These are phyloP conservation scores for Prunus yedoensis DNA, from an alignment of 331 rosid species.

Conservation along the genomic window DNA sequence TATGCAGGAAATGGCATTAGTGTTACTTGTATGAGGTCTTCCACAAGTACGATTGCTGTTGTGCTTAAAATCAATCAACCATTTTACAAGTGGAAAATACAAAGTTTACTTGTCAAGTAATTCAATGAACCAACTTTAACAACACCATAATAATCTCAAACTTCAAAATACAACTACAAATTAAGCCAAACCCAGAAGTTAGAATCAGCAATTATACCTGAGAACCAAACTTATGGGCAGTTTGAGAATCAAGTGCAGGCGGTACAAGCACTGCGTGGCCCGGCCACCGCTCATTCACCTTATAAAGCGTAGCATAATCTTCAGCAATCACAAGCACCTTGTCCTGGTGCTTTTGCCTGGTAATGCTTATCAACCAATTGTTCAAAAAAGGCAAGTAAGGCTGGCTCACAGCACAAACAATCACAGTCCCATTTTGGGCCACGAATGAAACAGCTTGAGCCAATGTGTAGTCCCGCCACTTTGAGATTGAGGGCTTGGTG, in stretches of 20 bases:
- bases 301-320: constrained; percentile 79
- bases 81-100: too few relatives aligned
- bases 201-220: constrained; percentile 41
- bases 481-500: constrained; percentile 39
- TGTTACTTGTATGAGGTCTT: background rate
- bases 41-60: background rate
- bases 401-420: constrained; percentile 89
- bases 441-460: constrained; percentile 74
- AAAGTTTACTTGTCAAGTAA: background rate
- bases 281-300: constrained; percentile 89
- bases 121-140: background rate
- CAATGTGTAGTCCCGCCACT: constrained; percentile 75
- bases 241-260: constrained; percentile 82
- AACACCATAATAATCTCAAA: background rate
- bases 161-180: background rate
- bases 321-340: constrained; percentile 97
- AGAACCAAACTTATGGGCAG: constrained; percentile 95
- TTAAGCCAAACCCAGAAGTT: background rate
- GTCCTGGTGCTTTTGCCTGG: constrained; percentile 73
- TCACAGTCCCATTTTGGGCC: constrained; percentile 76
- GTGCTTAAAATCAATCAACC: background rate
- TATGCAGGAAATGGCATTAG: background rate
- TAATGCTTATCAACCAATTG: constrained; percentile 87
- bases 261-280: constrained; percentile 94
- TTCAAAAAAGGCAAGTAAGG: constrained; percentile 89